phyloP scores from a whole-genome alignment of 495 filamentous ascomycete genomes.

The Penicillium pancosmium region DNA sequence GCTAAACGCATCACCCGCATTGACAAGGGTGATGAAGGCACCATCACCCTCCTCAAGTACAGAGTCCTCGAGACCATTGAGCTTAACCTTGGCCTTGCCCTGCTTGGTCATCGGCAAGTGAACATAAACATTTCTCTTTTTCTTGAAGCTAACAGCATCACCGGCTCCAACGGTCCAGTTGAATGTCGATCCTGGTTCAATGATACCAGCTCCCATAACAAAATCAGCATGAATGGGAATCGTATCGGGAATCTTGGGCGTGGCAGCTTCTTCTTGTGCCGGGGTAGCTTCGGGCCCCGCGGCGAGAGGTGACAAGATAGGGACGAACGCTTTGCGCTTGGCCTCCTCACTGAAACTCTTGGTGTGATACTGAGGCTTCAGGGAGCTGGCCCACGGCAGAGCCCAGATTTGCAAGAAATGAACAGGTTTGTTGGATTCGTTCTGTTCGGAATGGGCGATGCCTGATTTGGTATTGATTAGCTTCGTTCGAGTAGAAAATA shows the following conservation, averaged over 20 bases:
- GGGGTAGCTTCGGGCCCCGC: constrained; percentile 60
- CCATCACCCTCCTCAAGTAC: constrained; percentile 73
- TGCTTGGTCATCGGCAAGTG: constrained; percentile 75
- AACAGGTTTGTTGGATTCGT: constrained; percentile 64
- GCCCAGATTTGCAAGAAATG: constrained; percentile 88
- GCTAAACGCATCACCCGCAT: constrained; percentile 59
- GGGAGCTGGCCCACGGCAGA: constrained; percentile 66
- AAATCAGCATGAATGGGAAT: constrained; percentile 83
- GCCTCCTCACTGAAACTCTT: constrained; percentile 65
- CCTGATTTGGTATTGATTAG: constrained; percentile 38
- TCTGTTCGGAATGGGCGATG: constrained; percentile 77
- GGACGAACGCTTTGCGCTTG: constrained; percentile 68
- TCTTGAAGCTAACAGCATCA: constrained; percentile 41
- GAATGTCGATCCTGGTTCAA: constrained; percentile 55
- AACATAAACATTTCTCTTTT: constrained; percentile 70
- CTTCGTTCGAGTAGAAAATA: neutral
- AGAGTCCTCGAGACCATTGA: constrained; percentile 63
- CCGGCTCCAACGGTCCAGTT: constrained; percentile 63
- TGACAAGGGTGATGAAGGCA: constrained; percentile 61
- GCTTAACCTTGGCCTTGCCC: constrained; percentile 65
- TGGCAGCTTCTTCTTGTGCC: constrained; percentile 59
- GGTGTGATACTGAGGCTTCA: constrained; percentile 73
- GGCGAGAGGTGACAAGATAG: constrained; percentile 71
- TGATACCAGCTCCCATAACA: constrained; percentile 72
- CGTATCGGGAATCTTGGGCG: constrained; percentile 57